Evolutionary conservation across 2,329 filamentous ascomycete species (phyloP), one percentile per base, ranked within the genome.

Genomic region (Botrytis aclada): DNA sequence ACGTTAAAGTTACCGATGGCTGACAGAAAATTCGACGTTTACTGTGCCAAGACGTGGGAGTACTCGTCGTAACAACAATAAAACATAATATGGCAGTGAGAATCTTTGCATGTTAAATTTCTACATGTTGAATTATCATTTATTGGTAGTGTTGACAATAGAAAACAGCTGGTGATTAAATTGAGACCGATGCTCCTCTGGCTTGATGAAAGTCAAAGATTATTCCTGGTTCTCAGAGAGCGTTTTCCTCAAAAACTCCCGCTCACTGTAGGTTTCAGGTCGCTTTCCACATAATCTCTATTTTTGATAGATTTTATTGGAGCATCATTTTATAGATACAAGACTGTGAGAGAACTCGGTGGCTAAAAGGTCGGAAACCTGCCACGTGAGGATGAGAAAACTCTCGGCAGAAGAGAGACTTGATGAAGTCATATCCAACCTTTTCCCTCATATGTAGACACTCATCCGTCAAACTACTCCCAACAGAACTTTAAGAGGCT

Each of bases 321-420:
- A 14, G 4, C 10, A 22, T 6, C 32, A 0, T 37, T 60, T 60
- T 60, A 34, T 37, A 60, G 32, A 34, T 10, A 5, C 14, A 8
- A 22, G 3, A 32, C 14, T 5, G 2, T 4, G 8, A 60, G 20
- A 34, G 4, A 37, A 7, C 4, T 32, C 4, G 56, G 16, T 12
- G 32, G 4, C 29, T 34, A 29, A 10, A 14, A 22, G 10, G 9
- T 60, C 56, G 16, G 12, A 34, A 60, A 9, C 9, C 32, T 34
- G 18, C 56, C 8, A 58, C 1, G 56, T 25, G 32, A 22, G 0
- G 20, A 34, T 2, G 9, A 34, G 3, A 20, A 20, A 60, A 22
- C 5, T 0, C 9, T 6, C 4, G 4, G 29, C 18, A 16, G 9
- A 22, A 34, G 29, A 22, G 1, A 22, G 4, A 6, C 0, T 7